phyloP scores from a whole-genome alignment of 148 eudicot species.

The Rhododendron ferrugineum region DNA sequence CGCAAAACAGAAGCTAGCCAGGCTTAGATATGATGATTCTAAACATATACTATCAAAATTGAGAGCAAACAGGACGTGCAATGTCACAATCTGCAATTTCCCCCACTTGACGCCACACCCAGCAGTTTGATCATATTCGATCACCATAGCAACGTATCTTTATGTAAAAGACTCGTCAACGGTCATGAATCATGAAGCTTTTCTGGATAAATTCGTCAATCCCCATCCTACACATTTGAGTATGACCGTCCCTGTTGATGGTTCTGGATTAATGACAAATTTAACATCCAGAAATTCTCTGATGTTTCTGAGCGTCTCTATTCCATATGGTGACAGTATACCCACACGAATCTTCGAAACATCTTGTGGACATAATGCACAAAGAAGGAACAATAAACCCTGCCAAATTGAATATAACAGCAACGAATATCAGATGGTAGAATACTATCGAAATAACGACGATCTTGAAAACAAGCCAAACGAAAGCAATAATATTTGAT shows the following conservation, averaged over 20 bases:
- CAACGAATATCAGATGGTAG: background rate
- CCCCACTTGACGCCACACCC: background rate
- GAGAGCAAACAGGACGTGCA: background rate
- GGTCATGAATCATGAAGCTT: constrained; percentile 41
- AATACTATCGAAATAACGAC: background rate
- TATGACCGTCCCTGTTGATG: constrained; percentile 64
- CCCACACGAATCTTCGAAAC: constrained; percentile 90
- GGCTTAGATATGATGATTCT: background rate
- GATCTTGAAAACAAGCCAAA: background rate
- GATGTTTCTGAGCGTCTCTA: constrained; percentile 62
- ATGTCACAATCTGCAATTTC: background rate
- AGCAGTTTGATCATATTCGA: background rate
- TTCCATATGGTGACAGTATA: constrained; percentile 70
- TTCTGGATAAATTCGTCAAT: constrained; percentile 69
- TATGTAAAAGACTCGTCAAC: background rate
- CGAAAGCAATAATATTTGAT: background rate
- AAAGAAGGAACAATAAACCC: constrained; percentile 85
- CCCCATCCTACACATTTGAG: constrained; percentile 88
- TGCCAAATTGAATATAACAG: constrained; percentile 21
- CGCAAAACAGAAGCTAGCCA: background rate
- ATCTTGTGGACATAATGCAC: constrained; percentile 89
- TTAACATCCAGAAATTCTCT: constrained; percentile 67
- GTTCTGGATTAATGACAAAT: constrained; percentile 82
- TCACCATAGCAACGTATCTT: background rate
- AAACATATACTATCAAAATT: background rate